Conservation (phyloP, 2,329 filamentous ascomycete genomes). For the Xylariaceae sp. region DNA sequence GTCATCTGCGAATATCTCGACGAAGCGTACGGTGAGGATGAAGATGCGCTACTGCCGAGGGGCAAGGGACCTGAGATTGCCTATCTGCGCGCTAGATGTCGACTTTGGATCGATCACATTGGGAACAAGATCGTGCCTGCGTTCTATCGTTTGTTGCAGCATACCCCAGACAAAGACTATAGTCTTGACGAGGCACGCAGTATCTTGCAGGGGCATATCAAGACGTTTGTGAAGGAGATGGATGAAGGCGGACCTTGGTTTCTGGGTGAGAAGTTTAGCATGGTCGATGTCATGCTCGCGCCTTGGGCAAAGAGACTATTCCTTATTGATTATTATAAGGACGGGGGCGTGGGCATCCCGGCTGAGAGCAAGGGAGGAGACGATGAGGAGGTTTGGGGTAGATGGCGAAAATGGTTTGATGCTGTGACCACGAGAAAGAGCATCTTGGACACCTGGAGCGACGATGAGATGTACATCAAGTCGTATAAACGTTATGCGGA, state of each 20-base stretch:
- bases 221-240: slow-evolving; percentile 59
- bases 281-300: slow-evolving; percentile 66
- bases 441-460: slow-evolving; percentile 63
- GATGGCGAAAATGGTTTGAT: slow-evolving; percentile 61
- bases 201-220: slow-evolving; percentile 55
- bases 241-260: slow-evolving; percentile 58
- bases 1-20: slow-evolving; percentile 73
- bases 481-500: slow-evolving; percentile 66
- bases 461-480: slow-evolving; percentile 59
- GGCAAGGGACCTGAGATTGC: slow-evolving; percentile 36
- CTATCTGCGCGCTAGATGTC: slow-evolving; percentile 59
- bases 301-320: slow-evolving; percentile 70
- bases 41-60: slow-evolving; percentile 49
- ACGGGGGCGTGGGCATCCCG: slow-evolving; percentile 46
- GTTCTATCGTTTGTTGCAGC: slow-evolving; percentile 60
- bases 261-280: slow-evolving; percentile 54
- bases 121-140: slow-evolving; percentile 60
- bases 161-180: slow-evolving; percentile 45
- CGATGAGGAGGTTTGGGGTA: slow-evolving; percentile 54
- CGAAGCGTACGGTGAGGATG: slow-evolving; percentile 55
- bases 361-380: slow-evolving; percentile 27
- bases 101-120: slow-evolving; percentile 72
- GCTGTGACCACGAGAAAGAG: slow-evolving; percentile 57
- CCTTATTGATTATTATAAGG: slow-evolving; percentile 70
- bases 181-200: slow-evolving; percentile 48